Evolutionary conservation across 2,329 filamentous ascomycete species (phyloP).

Genomic region (Ascochyta lentis): DNA sequence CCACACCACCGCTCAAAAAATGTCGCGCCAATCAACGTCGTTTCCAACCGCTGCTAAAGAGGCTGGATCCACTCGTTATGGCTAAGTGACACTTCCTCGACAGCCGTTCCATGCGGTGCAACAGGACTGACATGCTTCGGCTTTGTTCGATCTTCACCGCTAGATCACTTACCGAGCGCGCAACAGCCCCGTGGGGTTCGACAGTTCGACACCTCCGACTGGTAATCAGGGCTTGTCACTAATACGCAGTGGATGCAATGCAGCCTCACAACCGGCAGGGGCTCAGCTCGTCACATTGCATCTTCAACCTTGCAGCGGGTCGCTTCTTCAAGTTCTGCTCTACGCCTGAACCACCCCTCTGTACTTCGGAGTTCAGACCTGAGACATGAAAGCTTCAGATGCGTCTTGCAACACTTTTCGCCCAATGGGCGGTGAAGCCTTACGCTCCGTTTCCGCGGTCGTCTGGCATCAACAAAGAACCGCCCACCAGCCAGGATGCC

Average conservation of each 20-base stretch:
- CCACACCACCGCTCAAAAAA: conserved; percentile 5
- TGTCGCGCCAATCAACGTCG: neutral
- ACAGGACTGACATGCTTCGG: conserved; percentile 26
- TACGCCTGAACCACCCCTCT: neutral
- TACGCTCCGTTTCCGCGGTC: neutral
- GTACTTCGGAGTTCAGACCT: neutral
- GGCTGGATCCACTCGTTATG: neutral
- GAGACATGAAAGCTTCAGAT: neutral
- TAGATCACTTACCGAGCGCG: conserved; percentile 21
- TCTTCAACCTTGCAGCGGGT: neutral
- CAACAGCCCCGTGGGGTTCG: conserved; percentile 22
- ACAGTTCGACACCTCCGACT: conserved; percentile 9
- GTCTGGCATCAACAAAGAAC: neutral
- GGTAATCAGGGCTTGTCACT: conserved; percentile 1
- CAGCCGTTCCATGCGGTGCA: conserved; percentile 18
- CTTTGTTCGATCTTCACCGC: conserved; percentile 35
- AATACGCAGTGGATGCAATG: conserved; percentile 2
- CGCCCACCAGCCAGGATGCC: neutral
- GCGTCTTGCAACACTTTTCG: neutral
- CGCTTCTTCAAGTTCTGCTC: neutral
- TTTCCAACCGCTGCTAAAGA: neutral
- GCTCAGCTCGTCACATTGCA: conserved; percentile 8
- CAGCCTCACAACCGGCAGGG: conserved; percentile 10
- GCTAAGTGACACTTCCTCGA: conserved; percentile 7
- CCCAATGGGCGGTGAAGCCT: conserved; percentile 20